Evolutionary conservation across 495 filamentous ascomycete genomes (phyloP).

Genomic region (Neurospora discreta): DNA sequence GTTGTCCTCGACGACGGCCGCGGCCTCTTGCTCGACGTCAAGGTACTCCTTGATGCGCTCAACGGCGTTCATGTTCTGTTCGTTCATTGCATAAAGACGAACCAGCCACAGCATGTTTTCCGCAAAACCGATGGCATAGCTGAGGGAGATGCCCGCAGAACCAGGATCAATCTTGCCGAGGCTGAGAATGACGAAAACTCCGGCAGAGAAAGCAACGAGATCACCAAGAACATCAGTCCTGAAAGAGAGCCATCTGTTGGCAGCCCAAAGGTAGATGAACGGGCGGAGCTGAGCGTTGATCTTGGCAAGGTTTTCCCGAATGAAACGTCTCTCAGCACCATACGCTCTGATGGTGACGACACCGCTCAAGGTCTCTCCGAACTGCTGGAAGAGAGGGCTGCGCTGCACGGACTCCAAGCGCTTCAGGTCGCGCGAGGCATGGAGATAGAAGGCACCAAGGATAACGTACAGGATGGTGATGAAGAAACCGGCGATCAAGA

Average conservation of each 20-base stretch:
- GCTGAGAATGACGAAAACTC: conserved; percentile 77
- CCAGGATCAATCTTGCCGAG: conserved; percentile 84
- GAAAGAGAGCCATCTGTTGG: conserved; percentile 92
- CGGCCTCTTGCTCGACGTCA: conserved; percentile 90
- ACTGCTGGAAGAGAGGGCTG: conserved; percentile 95
- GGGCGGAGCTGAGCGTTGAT: conserved; percentile 89
- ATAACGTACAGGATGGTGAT: conserved; percentile 74
- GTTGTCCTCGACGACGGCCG: conserved; percentile 63
- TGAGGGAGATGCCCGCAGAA: conserved; percentile 87
- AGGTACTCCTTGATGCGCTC: conserved; percentile 96
- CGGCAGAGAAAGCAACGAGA: conserved; percentile 87
- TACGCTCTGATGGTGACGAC: conserved; percentile 98
- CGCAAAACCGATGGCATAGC: conserved; percentile 96
- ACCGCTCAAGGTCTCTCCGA: conserved; percentile 90
- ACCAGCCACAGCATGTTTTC: conserved; percentile 98
- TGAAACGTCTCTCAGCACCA: conserved; percentile 85
- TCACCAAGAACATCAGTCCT: conserved; percentile 87
- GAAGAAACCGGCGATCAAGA: conserved; percentile 78
- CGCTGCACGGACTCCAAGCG: conserved; percentile 87
- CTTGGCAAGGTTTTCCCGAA: conserved; percentile 78
- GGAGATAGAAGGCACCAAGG: conserved; percentile 80
- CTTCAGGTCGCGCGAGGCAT: conserved; percentile 87
- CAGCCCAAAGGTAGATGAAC: conserved; percentile 95
- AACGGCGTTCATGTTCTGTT: conserved; percentile 99
- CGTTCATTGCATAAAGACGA: conserved; percentile 85